Base-by-base conservation (phyloP, 176 grass and related monocot species). In the Pharus latifolius region DNA sequence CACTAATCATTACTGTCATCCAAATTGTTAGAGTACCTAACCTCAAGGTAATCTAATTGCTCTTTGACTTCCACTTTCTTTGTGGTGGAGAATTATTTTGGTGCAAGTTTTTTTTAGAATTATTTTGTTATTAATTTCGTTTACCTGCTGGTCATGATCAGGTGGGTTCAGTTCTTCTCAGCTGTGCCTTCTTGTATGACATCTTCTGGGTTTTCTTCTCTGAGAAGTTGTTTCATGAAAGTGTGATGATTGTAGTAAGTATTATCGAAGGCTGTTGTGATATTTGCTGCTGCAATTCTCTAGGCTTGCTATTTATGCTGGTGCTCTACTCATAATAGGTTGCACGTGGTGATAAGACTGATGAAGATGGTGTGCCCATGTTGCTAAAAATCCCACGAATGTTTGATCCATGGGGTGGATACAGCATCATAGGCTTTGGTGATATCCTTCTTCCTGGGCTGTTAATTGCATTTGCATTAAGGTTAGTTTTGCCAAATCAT, bases 161-260 rank as follows among this genome's bases (percentile, higher is more conserved):
- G 93, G 94, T 97, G n/a, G 89, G 94, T 31, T 92, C 94, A 0
- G 86, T 92, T 63, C 94, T 97, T 54, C 82, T 97, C 48, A 73
- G 94, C 58, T 97, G 86, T 50, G 94, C 94, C 20, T 97, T 97
- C 82, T 69, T 97, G 65, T 97, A 97, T 58, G 94, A 97, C 38
- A 97, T 97, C 56, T 97, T 97, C 73, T 97, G 94, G 89, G 94
- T 97, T 32, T 97, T 97, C 22, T 22, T 92, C 72, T 97, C 94
- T 44, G 92, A 97, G 78, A 87, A 83, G 55, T 85, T 74, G 94
- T 97, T 97, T 49, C 94, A 90, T 68, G 94, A 97, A 72, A 97
- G 94, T 54, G 94, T 97, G 43, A 97, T 97, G 94, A 97, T 97
- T 44, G 94, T 92, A 56, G 94, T 97, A 83, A 49, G 89, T 75